A percentile compares a stretch with the other conserved stretches of the same genome.
These are phyloP conservation scores for Plasmodium yoelii DNA, from an alignment of 169 alveolate species.

Conservation along the genomic window DNA sequence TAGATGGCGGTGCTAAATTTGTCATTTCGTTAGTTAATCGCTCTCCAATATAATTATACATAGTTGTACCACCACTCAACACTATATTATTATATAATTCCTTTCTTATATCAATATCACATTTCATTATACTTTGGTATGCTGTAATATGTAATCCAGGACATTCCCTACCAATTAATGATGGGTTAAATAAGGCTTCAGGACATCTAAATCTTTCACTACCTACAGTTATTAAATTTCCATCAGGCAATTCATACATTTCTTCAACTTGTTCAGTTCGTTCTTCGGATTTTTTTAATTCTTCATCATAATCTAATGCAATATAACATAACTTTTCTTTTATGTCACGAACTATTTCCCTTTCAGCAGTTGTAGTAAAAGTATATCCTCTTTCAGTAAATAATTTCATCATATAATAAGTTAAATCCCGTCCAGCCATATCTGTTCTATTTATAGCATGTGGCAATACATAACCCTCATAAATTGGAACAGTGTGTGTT, in stretches of 20 bases:
- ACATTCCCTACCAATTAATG: conserved; percentile 94
- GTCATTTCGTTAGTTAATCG: conserved; percentile 97
- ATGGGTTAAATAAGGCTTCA: conserved; percentile 97
- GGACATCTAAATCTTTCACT: conserved; percentile 98
- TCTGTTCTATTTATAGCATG: conserved; percentile 96
- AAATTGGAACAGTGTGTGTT: conserved; percentile 98
- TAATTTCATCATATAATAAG: conserved; percentile 95
- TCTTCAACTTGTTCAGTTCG: conserved; percentile 94
- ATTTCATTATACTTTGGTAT: conserved; percentile 96
- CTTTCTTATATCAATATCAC: conserved; percentile 97
- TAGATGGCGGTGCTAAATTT: conserved; percentile 96
- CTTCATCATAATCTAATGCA: conserved; percentile 97
- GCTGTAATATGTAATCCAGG: conserved; percentile 97
- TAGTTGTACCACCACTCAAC: conserved; percentile 98
- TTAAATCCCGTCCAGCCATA: conserved; percentile 98
- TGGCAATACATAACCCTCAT: conserved; percentile 99
- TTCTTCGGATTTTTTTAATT: conserved; percentile 90
- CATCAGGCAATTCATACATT: conserved; percentile 99
- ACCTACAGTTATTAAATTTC: conserved; percentile 95
- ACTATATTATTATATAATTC: conserved; percentile 96
- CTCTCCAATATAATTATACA: conserved; percentile 97
- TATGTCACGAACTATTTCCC: conserved; percentile 98
- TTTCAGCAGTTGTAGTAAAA: conserved; percentile 97
- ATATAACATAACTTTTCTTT: conserved; percentile 98
- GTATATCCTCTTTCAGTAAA: conserved; percentile 97